Percentiles rank a stretch among this genome's conserved stretches.
Conservation (phyloP, 1,284 basidiomycete genomes). For the Neolentinus lepideus region DNA sequence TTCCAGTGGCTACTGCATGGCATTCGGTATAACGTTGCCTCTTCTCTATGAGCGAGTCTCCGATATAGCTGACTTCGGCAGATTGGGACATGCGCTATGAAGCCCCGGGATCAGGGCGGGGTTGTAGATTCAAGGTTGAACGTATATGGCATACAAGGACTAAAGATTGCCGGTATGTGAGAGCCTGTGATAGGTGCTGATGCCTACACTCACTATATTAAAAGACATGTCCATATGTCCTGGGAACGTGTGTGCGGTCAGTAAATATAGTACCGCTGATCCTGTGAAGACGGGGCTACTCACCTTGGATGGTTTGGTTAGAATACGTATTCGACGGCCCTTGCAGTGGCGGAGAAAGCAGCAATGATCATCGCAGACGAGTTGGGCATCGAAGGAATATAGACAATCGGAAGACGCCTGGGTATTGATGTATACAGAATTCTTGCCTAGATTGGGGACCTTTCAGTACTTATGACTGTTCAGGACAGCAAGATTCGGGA, state of each 20-base stretch:
- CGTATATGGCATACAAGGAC: constrained; percentile 50
- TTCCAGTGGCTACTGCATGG: constrained; percentile 38
- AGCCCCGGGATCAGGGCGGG: constrained; percentile 43
- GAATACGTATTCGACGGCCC: constrained; percentile 17
- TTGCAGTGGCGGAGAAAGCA: constrained; percentile 20
- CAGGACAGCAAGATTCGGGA: no score
- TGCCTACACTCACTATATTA: neutral
- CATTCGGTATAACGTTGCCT: constrained; percentile 39
- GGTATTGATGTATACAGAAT: no score
- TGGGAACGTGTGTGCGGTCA: constrained; percentile 33
- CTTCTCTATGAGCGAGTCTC: neutral
- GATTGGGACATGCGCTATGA: constrained; percentile 67
- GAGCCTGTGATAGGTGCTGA: neutral
- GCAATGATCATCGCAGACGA: constrained; percentile 15
- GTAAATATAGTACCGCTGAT: no score
- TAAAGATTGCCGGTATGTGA: constrained; percentile 47
- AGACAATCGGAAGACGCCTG: no score
- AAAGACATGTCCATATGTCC: constrained; percentile 40
- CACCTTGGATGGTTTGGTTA: no score
- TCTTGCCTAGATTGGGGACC: no score
- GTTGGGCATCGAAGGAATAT: constrained; percentile 13
- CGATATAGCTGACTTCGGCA: constrained; percentile 13
- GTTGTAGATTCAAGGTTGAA: constrained; percentile 56
- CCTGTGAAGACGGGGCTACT: no score
- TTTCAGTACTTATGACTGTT: no score